Evolutionary conservation across 148 eudicot genomes (phyloP).

Genomic region (Heliamphora exappendiculata): DNA sequence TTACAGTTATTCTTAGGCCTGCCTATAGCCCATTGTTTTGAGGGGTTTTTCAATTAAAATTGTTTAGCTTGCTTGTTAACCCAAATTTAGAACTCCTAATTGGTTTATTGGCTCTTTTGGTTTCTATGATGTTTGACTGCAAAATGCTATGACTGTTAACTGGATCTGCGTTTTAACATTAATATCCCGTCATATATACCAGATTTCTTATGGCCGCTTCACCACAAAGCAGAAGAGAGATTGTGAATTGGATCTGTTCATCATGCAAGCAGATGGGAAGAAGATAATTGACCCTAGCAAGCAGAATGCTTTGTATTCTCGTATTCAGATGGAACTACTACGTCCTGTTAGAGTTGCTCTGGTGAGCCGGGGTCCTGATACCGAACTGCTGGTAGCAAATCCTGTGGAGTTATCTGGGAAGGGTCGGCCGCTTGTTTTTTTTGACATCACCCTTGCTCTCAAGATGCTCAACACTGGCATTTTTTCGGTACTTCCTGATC

Average conservation of each 20-base stretch:
- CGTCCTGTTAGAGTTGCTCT: slow-evolving; percentile 43
- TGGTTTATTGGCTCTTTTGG: background rate
- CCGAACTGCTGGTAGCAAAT: slow-evolving; percentile 47
- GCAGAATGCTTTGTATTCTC: slow-evolving; percentile 28
- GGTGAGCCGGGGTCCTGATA: slow-evolving; percentile 53
- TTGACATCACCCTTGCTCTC: slow-evolving; percentile 53
- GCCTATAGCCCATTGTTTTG: too few relatives aligned
- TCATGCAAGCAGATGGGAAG: slow-evolving; percentile 52
- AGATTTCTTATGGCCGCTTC: slow-evolving; percentile 55
- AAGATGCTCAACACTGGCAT: slow-evolving; percentile 47
- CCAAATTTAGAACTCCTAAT: background rate
- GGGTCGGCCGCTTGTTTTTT: slow-evolving; percentile 51
- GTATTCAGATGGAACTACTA: slow-evolving; percentile 36
- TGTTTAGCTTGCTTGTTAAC: background rate
- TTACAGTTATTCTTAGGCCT: background rate
- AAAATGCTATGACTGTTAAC: background rate
- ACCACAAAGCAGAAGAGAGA: slow-evolving; percentile 21
- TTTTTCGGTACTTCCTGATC: slow-evolving; percentile 32
- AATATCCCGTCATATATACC: slow-evolving; percentile 2
- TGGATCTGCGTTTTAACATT: background rate
- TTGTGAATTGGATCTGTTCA: slow-evolving; percentile 49
- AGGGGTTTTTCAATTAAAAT: too few relatives aligned
- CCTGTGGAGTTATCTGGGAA: slow-evolving; percentile 54
- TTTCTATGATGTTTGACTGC: background rate
- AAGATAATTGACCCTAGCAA: slow-evolving; percentile 45